phyloP scores from a whole-genome alignment of 257 asterid species.

The Capsicum pubescens region DNA sequence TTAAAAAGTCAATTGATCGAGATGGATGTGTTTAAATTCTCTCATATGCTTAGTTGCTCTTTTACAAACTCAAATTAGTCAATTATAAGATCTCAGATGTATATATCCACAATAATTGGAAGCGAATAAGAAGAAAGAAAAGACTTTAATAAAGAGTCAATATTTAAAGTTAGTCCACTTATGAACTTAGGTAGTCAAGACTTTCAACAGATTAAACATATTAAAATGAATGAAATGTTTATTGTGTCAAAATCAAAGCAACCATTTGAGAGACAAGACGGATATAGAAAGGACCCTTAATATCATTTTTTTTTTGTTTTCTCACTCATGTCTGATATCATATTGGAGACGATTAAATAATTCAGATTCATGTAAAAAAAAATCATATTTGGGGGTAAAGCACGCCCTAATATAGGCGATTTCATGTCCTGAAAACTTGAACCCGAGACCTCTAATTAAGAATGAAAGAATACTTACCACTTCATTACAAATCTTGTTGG shows the following conservation, averaged over 20 bases:
- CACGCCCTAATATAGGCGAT: too few relatives aligned
- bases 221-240: not conserved
- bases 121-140: not conserved
- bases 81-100: not conserved
- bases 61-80: not conserved
- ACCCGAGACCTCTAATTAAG: too few relatives aligned
- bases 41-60: not conserved
- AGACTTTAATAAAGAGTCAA: not conserved
- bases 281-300: constrained; percentile 29
- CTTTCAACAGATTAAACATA: not conserved
- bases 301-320: not conserved
- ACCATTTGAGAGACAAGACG: not conserved
- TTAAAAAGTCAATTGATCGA: not conserved
- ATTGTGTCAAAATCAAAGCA: constrained; percentile 31
- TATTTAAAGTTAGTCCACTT: not conserved
- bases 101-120: not conserved
- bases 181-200: not conserved
- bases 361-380: too few relatives aligned
- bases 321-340: too few relatives aligned
- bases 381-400: too few relatives aligned
- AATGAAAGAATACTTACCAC: too few relatives aligned
- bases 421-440: too few relatives aligned
- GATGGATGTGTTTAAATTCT: not conserved
- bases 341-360: too few relatives aligned
- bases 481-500: too few relatives aligned